Evolutionary conservation across 768 basidiomycete species (phyloP), one percentile per base, ranked within the genome.

Genomic region (Lactarius pseudohatsudake): DNA sequence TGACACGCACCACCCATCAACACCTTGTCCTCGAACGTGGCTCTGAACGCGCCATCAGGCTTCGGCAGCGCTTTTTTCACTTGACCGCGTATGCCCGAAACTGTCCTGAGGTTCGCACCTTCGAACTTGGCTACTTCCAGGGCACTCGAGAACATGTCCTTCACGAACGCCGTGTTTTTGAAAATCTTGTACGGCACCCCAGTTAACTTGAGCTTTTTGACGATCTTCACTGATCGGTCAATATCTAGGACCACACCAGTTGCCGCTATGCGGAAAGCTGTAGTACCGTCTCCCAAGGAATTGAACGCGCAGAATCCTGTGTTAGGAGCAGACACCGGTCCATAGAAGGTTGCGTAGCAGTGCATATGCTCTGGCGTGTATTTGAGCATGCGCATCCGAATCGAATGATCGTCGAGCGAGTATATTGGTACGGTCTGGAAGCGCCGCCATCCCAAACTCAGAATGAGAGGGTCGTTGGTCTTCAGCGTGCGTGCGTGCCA

Each of bases 321-420:
- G 77, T 97, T 97, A 26, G 96, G 96, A 0, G 92, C 80, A 2
- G 94, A 81, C 26, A 94, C 88, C 8, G 97, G 96, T 0, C 94
- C 96, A 74, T 96, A 99, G 77, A 98, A 97, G 2, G 96, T 97
- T 2, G 96, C 96, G 74, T 90, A 96, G 74, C 97, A 99, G 75
- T 99, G 97, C 97, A 96, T 98, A 74, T 99, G 97, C 78, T 99
- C 97, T 0, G 97, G 97, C 0, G 97, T 98, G 75, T 99, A 99
- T 79, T 99, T 99, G 79, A 99, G 90, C 90, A 98, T 92, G 41
- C 97, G 93, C 89, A 98, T 97, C 20, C 97, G 91, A 71, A 98
- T 96, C 11, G 91, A 94, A 74, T 97, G 96, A 77, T 99, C 97
- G 75, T 99, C 97, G 26, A 99, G 81, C 22, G 94, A 94, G 78